Percentiles rank a stretch among this genome's conserved stretches.
Evolutionary conservation across 176 grass and related monocot species (phyloP).

Genomic region (Cenchrus americanus): DNA sequence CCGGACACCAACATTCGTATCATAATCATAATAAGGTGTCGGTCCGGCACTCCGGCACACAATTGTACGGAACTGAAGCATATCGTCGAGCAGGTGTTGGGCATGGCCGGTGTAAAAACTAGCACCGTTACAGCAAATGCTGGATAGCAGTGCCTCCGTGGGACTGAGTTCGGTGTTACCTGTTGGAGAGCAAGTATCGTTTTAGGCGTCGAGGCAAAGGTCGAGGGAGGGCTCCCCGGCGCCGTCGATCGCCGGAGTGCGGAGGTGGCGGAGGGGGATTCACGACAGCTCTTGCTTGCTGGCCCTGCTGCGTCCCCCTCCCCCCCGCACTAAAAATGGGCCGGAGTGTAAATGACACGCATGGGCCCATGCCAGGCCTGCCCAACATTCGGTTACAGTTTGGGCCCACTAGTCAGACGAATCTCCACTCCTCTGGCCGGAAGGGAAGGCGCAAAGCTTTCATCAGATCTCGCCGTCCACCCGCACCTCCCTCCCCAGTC

Average conservation of each 20-base stretch:
- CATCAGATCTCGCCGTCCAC: constrained; percentile 31
- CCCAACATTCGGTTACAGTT: not conserved
- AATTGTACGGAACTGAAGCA: not conserved
- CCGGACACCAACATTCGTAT: not conserved
- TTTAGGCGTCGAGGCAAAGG: not conserved
- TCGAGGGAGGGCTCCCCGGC: not conserved
- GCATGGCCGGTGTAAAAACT: not conserved
- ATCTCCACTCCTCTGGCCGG: not conserved
- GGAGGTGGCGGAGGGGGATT: not conserved
- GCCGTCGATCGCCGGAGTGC: not conserved
- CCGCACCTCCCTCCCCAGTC: not conserved
- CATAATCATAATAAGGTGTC: no score
- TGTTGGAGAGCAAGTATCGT: not conserved
- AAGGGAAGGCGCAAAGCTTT: not conserved
- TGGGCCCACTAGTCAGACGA: not conserved
- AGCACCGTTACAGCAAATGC: not conserved
- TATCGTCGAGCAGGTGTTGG: constrained; percentile 37
- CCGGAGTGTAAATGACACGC: not conserved
- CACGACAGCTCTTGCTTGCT: no score
- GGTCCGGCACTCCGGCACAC: not conserved
- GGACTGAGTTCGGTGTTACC: not conserved
- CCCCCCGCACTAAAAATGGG: not conserved
- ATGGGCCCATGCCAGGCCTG: not conserved
- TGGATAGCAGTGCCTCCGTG: not conserved
- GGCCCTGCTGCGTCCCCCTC: no score